Base-by-base conservation (phyloP, 176 grass and related monocot genomes). In the Coix lacrymajobi region DNA sequence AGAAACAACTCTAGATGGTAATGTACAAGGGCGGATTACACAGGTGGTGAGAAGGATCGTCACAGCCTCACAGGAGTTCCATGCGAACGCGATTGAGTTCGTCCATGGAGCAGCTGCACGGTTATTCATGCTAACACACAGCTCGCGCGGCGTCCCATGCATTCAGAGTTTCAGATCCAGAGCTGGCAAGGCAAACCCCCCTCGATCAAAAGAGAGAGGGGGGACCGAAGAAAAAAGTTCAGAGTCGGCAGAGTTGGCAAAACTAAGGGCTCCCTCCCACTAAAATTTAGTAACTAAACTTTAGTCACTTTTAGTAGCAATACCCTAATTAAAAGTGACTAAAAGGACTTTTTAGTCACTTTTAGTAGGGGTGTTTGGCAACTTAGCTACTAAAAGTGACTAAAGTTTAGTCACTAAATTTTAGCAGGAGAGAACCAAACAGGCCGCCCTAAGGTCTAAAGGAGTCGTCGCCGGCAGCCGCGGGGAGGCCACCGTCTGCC, bases 91-190 rank as follows among this genome's bases (percentile, higher is more conserved):
- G 63, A 70, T 13, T 1, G 64, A 38, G 77, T 41, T 71, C 57
- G 44, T 38, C 25, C 77, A 56, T 17, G 33, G 51, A 85, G 54
- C 71, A 71, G 25, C 71, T 85, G 65, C 77, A 81, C 88, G 71
- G n/a, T 84, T 89, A 82, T 89, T 89, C 78, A 77, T 78, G 83
- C 68, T 39, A 72, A 72, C 83, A 89, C 33, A 54, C 52, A 62
- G 38, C 69, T 77, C 29, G 77, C 62, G n/a, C n/a, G n/a, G n/a
- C n/a, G 62, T 33, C 11, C 20, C 75, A 67, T 30, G 43, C 12
- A 34, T 25, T 48, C 41, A 10, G 75, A 17, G 15, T 22, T 22
- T 60, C 57, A 60, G 57, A 61, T 61, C 24, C 57, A 61, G 57
- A 61, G 57, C 24, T 28, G 4, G 25, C 57, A 61, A 14, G n/a